Evolutionary conservation across 257 asterid genomes (phyloP).

Genomic region (Capsicum rhomboideum): DNA sequence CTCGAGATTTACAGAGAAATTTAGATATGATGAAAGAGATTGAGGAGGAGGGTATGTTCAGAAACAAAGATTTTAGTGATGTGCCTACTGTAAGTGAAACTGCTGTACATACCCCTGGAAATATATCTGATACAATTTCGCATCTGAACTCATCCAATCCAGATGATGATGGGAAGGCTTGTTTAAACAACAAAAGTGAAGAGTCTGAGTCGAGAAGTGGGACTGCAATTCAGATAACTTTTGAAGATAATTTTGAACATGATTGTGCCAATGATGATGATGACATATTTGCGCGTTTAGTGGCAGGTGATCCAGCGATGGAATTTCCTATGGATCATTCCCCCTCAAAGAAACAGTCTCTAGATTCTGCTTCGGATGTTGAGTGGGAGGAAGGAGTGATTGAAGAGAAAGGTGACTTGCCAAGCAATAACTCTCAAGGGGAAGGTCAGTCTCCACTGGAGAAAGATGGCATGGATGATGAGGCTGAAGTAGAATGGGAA

Average conservation of each 20-base stretch:
- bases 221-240: slow-evolving; percentile 68
- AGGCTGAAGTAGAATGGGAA: slow-evolving; percentile 77
- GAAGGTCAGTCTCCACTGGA: slow-evolving; percentile 10
- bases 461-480: slow-evolving; percentile 34
- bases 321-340: slow-evolving; percentile 36
- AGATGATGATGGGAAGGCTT: slow-evolving; percentile 16
- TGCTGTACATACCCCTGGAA: slow-evolving; percentile 20
- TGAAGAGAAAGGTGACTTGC: slow-evolving; percentile 19
- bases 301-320: slow-evolving; percentile 49
- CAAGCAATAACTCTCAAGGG: slow-evolving; percentile 4
- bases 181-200: slow-evolving; percentile 16
- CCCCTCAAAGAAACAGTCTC: slow-evolving; percentile 20
- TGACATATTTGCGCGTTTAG: slow-evolving; percentile 62
- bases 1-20: slow-evolving; percentile 93
- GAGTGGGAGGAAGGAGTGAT: slow-evolving; percentile 73
- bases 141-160: slow-evolving; percentile 20
- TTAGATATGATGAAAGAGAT: slow-evolving; percentile 85
- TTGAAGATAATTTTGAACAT: slow-evolving; percentile 40
- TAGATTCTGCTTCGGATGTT: slow-evolving; percentile 40
- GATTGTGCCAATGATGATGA: slow-evolving; percentile 41
- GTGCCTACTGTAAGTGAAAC: slow-evolving; percentile 9
- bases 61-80: slow-evolving; percentile 5
- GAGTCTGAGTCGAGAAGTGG: slow-evolving; percentile 25
- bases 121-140: slow-evolving; percentile 15
- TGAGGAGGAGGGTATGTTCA: slow-evolving; percentile 40